Base-by-base conservation (phyloP, 2,329 filamentous ascomycete genomes). In the Thermomyces lanuginosus region DNA sequence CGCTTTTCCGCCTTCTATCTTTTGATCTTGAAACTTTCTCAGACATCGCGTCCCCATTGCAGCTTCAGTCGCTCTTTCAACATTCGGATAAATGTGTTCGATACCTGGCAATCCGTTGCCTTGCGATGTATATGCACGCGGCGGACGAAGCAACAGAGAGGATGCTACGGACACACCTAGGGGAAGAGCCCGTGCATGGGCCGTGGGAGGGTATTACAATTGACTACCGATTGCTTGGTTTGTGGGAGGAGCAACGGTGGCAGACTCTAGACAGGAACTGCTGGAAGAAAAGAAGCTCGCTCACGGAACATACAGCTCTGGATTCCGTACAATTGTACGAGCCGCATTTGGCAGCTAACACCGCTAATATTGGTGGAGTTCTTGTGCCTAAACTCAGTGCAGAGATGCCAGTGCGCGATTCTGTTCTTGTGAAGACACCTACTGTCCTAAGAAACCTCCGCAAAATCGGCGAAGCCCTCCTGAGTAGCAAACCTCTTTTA, bases 21-120 rank as follows among this genome's bases (percentile, higher is more conserved):
- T 79, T 79, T 44, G 75, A 93, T 46, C 63, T 68, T 38, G 61
- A 66, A 22, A 66, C 64, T 4, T 92, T 84, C 44, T 66, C 67
- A 6, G 58, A 56, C 32, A 60, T 72, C 40, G 64, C 83, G 17
- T 69, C 69, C 18, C 72, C 76, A 1, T 64, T 70, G 24, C 66
- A 69, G 36, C 61, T 92, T 22, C 73, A 83, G 52, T 53, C 54
- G 16, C 58, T 91, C 8, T 76, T 92, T 39, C 57, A 61, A 22
- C 64, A 71, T 41, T 28, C 49, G 24, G 62, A 65, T 38, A 58
- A 54, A 32, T 56, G 67, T 9, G 67, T 92, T 26, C 71, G 78
- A 52, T 92, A 84, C 51, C 62, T 95, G 34, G 76, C 83, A 8
- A 66, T 92, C 30, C 71, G 82, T 36, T 70, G 84, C 32, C 78